phyloP scores from a whole-genome alignment of 139 green algal genomes.

The Yamagishiella unicocca region DNA sequence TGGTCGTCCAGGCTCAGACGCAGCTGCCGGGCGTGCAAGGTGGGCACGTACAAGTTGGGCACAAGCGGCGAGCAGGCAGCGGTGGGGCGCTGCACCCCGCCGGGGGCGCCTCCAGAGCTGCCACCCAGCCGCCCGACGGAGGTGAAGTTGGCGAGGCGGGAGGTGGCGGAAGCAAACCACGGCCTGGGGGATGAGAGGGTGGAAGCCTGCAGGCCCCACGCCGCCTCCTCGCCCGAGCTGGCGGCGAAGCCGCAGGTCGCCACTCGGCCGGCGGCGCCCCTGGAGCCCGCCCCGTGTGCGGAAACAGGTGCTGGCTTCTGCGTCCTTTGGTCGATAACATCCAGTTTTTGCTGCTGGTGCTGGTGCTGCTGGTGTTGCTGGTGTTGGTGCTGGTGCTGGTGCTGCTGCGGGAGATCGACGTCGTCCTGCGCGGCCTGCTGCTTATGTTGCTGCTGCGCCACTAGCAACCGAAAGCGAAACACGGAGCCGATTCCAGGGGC shows the following conservation, averaged over 20 bases:
- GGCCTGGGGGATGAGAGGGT: neutral
- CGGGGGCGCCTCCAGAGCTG: neutral
- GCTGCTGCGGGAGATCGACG: neutral
- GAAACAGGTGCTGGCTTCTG: no score
- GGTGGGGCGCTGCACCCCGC: no score
- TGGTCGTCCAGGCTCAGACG: neutral
- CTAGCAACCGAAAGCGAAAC: conserved; percentile 75
- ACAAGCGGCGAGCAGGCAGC: no score
- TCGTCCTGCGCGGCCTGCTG: neutral
- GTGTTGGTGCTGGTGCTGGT: neutral
- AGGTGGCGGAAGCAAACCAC: neutral
- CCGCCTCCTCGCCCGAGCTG: no score
- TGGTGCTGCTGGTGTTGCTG: conserved; percentile 3
- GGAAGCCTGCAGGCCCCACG: no score
- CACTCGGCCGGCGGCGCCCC: no score
- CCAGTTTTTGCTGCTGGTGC: neutral
- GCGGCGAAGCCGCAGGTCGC: no score
- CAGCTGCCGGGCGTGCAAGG: neutral
- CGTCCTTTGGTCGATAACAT: no score
- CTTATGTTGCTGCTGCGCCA: conserved; percentile 12
- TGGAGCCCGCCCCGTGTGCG: no score
- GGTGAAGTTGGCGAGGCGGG: neutral
- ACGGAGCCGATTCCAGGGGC: conserved; percentile 62
- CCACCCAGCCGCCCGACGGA: neutral
- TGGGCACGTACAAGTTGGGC: no score